Conservation (phyloP, 768 basidiomycete genomes). For the Lactifluus hygrophoroides region DNA sequence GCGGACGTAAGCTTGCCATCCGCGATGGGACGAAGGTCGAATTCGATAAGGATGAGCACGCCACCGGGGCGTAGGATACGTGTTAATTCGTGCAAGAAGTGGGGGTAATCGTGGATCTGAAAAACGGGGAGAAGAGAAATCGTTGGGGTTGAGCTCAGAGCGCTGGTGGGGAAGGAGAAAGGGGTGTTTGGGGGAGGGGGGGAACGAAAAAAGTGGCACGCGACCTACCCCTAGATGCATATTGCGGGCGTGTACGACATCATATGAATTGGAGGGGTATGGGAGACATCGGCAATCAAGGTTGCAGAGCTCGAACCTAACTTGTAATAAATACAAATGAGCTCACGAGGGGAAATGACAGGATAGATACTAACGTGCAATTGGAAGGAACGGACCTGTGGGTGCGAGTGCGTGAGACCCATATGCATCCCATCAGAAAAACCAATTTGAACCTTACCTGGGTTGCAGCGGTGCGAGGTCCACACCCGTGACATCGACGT, state of each 20-base stretch:
- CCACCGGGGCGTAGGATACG: conserved; percentile 66
- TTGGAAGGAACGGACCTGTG: conserved; percentile 55
- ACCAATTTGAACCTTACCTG: conserved; percentile 37
- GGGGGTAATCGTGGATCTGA: conserved; percentile 56
- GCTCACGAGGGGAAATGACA: not conserved
- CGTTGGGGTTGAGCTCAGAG: no score
- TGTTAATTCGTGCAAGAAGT: conserved; percentile 50
- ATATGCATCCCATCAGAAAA: no score
- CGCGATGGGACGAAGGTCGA: conserved; percentile 43
- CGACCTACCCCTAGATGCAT: conserved; percentile 55
- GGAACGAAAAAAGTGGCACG: conserved; percentile 15
- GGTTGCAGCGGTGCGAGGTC: conserved; percentile 70
- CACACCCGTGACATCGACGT: conserved; percentile 56
- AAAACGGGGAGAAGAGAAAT: not conserved
- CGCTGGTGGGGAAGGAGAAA: not conserved
- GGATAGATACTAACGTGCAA: conserved; percentile 50
- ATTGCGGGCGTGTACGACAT: conserved; percentile 62
- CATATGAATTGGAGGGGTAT: conserved; percentile 54
- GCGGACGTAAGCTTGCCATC: conserved; percentile 35
- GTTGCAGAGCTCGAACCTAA: conserved; percentile 65
- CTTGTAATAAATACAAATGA: not conserved
- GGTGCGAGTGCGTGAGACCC: conserved; percentile 6
- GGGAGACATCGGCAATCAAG: conserved; percentile 52
- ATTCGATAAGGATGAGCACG: conserved; percentile 57
- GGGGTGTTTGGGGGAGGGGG: not conserved